Conservation (phyloP, 2,329 filamentous ascomycete genomes). For the Fusarium haematococcum region DNA sequence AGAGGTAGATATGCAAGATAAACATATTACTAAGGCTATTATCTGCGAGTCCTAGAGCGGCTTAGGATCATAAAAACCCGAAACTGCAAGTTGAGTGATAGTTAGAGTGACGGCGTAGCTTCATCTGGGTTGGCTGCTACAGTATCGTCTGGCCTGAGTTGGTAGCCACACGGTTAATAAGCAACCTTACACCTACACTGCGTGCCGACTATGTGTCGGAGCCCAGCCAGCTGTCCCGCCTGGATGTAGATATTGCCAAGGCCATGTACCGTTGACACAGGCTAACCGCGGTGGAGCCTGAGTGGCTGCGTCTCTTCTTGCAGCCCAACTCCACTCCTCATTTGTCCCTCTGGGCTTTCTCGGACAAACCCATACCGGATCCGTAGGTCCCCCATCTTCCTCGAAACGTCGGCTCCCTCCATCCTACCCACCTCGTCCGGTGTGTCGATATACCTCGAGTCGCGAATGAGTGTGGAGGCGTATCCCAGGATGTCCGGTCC, state of each 20-base stretch:
- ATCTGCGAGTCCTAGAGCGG: too few species aligned
- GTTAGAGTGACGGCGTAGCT: too few species aligned
- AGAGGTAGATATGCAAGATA: too few species aligned
- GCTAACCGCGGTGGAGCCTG: neutral
- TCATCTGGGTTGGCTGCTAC: too few species aligned
- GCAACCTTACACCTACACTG: too few species aligned
- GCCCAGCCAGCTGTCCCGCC: neutral
- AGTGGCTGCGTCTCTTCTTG: neutral
- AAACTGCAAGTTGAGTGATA: too few species aligned
- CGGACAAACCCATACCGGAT: neutral
- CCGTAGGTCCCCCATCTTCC: neutral
- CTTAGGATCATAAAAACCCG: too few species aligned
- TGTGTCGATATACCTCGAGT: neutral
- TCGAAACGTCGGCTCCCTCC: neutral
- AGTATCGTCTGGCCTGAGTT: too few species aligned
- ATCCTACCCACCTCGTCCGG: neutral
- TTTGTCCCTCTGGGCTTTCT: neutral
- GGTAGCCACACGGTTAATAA: too few species aligned
- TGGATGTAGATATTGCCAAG: neutral
- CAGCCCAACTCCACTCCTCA: neutral
- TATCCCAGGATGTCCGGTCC: neutral
- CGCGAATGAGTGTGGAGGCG: neutral
- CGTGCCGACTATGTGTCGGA: neutral
- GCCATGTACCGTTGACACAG: neutral
- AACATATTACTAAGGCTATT: too few species aligned